phyloP scores from a whole-genome alignment of 2,329 filamentous ascomycete genomes.

The Aspergillus arachidicola region DNA sequence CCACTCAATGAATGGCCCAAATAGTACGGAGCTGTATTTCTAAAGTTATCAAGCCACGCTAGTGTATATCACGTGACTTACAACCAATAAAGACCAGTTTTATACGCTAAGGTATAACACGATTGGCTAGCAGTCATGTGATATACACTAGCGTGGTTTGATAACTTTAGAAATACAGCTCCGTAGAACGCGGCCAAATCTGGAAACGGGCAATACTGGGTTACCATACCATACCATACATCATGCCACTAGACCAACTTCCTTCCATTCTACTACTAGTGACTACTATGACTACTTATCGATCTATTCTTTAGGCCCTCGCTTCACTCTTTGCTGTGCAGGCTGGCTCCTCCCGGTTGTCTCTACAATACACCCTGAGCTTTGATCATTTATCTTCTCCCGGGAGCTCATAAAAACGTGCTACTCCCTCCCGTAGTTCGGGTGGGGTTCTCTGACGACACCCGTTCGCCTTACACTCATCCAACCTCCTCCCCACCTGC shows the following conservation, averaged over 20 bases:
- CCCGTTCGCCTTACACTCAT: background rate
- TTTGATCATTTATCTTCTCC: background rate
- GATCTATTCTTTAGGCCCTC: background rate
- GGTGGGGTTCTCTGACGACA: constrained; percentile 15
- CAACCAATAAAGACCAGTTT: too few relatives aligned
- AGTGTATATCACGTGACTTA: too few relatives aligned
- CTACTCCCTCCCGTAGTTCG: background rate
- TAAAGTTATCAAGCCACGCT: too few relatives aligned
- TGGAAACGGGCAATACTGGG: background rate
- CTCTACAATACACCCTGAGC: background rate
- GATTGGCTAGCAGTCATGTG: too few relatives aligned
- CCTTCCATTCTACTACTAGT: background rate
- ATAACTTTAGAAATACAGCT: too few relatives aligned
- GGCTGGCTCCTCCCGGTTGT: background rate
- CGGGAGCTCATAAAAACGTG: background rate
- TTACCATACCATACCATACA: background rate
- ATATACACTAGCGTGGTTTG: too few relatives aligned
- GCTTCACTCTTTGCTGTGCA: background rate
- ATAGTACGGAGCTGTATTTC: too few relatives aligned
- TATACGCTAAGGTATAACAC: too few relatives aligned
- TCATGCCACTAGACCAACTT: background rate
- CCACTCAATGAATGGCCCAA: too few relatives aligned
- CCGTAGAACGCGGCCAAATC: background rate
- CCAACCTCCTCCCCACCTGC: background rate
- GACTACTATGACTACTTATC: too few relatives aligned